Evolutionary conservation across 441 rosid genomes (phyloP).

Genomic region (Populus hybrid): DNA sequence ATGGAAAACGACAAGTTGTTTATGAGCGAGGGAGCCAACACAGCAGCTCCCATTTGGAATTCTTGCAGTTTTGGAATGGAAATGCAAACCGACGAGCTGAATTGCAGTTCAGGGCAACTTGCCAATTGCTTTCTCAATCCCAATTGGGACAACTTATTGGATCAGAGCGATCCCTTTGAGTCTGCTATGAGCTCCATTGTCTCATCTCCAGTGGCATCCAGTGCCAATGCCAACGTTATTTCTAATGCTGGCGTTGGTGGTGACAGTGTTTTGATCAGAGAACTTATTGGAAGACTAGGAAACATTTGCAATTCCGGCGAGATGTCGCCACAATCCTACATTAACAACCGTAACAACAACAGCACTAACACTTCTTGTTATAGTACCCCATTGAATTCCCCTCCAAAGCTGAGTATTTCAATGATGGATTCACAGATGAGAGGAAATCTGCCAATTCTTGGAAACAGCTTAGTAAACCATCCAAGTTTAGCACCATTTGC

Average conservation of each 20-base stretch:
- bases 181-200: conserved; percentile 59
- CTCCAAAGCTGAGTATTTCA: conserved; percentile 44
- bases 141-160: conserved; percentile 47
- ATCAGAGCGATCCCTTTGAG: conserved; percentile 80
- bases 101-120: conserved; percentile 18
- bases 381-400: conserved; percentile 46
- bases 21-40: conserved; percentile 16
- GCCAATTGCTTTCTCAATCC: conserved; percentile 28
- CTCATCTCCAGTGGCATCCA: conserved; percentile 45
- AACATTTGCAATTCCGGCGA: conserved; percentile 46
- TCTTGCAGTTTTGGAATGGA: conserved; percentile 25
- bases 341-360: conserved; percentile 9
- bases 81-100: conserved; percentile 19
- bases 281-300: conserved; percentile 62
- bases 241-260: conserved; percentile 15
- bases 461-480: conserved; percentile 27
- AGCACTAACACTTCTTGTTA: conserved; percentile 38
- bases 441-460: conserved; percentile 28
- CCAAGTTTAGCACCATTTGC: conserved; percentile 34
- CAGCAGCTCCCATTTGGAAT: conserved; percentile 23
- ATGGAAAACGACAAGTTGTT: conserved; percentile 35
- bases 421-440: conserved; percentile 36
- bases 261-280: conserved; percentile 45
- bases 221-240: conserved; percentile 10
- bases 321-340: conserved; percentile 28